Conservation (phyloP, 2,329 filamentous ascomycete genomes). For the Alternaria conjuncta region DNA sequence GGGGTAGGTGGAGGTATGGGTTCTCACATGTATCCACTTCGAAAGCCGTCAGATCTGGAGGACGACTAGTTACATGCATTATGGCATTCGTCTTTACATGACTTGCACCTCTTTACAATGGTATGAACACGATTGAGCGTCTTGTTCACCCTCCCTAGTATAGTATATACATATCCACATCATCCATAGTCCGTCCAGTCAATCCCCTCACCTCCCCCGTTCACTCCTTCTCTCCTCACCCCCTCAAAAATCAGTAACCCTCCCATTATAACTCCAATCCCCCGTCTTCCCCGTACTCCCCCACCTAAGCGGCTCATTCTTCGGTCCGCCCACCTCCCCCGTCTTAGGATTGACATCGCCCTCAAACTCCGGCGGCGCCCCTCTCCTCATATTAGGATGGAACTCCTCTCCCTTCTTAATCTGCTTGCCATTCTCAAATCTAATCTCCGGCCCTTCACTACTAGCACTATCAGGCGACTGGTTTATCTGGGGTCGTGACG, state of each 20-base stretch:
- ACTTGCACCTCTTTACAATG: accelerated
- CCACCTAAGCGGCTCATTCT: conserved; percentile 95
- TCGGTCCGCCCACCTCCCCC: conserved; percentile 93
- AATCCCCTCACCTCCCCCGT: too few species aligned
- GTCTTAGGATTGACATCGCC: conserved; percentile 92
- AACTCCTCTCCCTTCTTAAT: conserved; percentile 67
- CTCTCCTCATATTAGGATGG: conserved; percentile 74
- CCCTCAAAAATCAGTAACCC: conserved; percentile 82
- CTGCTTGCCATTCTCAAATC: conserved; percentile 37
- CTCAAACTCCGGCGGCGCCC: conserved; percentile 88
- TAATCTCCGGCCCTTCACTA: conserved; percentile 15
- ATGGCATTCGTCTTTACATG: too few species aligned
- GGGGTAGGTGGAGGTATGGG: neutral
- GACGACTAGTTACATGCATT: too few species aligned
- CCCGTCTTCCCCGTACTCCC: conserved; percentile 69
- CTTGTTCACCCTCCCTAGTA: neutral
- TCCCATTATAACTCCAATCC: conserved; percentile 93
- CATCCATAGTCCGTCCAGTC: too few species aligned
- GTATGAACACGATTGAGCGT: neutral
- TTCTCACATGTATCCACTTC: neutral
- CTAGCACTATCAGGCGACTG: conserved; percentile 15
- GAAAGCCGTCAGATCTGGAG: neutral
- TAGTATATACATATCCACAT: neutral
- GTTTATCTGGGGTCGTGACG: conserved; percentile 11
- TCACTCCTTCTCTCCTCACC: neutral